Evolutionary conservation across 129 eudicot genomes (phyloP), one percentile per base, ranked within the genome.

Genomic region (Rutidosis leptorrhynchoides): DNA sequence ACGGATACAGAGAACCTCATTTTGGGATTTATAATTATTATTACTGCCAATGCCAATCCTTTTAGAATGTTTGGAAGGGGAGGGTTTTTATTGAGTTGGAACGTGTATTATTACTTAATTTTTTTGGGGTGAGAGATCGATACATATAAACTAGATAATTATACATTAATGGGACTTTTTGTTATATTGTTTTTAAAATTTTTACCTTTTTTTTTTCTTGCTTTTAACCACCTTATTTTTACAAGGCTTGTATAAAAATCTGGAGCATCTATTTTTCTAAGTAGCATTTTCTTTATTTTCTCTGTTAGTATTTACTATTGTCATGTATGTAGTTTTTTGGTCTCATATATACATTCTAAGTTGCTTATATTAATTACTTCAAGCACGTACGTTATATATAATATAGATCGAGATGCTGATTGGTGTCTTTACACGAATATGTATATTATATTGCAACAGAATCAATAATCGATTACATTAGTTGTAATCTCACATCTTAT

Each of bases 401-500:
- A 7, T 52, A 53, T 53, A 9, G 57, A 15, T 27, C 8, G 17
- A 4, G 21, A 52, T 28, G 15, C 10, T 68, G 51, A 19, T 54
- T 23, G 35, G 33, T 11, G 3, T 22, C 33, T 28, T 20, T 42
- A 23, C 28, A 56, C 3, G 20, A 5, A 37, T 42, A 49, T 51
- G 30, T 40, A 29, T 74, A 74, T 15, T 40, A 29, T 74, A 74
- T 15, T 9, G 19, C 17, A 40, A 43, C 22, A 70, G 30, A 70
- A 58, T 70, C 75, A 59, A 59, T 17, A 30, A 30, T 48, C 24
- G 51, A 30, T 57, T 48, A 51, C 21, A 59, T 33, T 35, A 26
- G 69, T 59, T 68, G 79, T 68, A 75, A 68, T 60, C 73, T 68
- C 74, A 75, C 65, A 61, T 75, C 74, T 75, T 75, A 68, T 60